phyloP scores from a whole-genome alignment of 2,329 filamentous ascomycete genomes.

The Bipolaris bicolor region DNA sequence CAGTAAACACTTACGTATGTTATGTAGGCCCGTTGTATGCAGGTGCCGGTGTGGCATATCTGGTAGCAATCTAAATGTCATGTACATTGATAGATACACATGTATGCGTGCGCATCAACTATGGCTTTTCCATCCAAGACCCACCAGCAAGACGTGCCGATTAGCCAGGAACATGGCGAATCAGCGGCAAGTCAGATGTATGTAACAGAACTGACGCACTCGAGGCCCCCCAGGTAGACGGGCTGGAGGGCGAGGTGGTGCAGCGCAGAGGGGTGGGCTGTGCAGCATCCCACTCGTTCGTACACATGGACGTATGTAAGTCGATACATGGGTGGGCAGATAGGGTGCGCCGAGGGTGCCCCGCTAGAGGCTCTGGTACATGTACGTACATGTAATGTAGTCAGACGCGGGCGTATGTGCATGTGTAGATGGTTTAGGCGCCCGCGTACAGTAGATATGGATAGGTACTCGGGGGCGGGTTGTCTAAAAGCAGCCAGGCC shows the following conservation, averaged over 20 bases:
- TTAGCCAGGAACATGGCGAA: constrained; percentile 10
- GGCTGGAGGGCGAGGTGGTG: too few species aligned
- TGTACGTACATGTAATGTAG: constrained; percentile 6
- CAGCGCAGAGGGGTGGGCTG: not conserved
- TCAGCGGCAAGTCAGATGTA: not conserved
- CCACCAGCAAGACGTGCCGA: not conserved
- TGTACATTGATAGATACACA: not conserved
- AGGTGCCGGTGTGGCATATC: not conserved
- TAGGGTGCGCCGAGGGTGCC: not conserved
- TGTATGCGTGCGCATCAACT: constrained; percentile 7
- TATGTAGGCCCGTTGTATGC: not conserved
- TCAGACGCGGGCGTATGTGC: constrained; percentile 1
- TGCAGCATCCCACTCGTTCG: constrained; percentile 10
- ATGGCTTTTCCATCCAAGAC: not conserved
- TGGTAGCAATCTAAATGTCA: not conserved
- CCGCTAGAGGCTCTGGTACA: constrained; percentile 16
- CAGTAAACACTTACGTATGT: not conserved
- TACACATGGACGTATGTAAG: not conserved
- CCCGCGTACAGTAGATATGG: not conserved
- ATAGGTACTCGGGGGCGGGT: constrained; percentile 4
- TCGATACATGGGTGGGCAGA: constrained; percentile 5
- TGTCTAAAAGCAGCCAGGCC: constrained; percentile 16
- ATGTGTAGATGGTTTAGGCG: constrained; percentile 1
- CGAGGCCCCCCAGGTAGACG: too few species aligned
- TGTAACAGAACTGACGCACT: too few species aligned